Conservation (phyloP, 2,329 filamentous ascomycete species). For the Trichocomaceae sp. region DNA sequence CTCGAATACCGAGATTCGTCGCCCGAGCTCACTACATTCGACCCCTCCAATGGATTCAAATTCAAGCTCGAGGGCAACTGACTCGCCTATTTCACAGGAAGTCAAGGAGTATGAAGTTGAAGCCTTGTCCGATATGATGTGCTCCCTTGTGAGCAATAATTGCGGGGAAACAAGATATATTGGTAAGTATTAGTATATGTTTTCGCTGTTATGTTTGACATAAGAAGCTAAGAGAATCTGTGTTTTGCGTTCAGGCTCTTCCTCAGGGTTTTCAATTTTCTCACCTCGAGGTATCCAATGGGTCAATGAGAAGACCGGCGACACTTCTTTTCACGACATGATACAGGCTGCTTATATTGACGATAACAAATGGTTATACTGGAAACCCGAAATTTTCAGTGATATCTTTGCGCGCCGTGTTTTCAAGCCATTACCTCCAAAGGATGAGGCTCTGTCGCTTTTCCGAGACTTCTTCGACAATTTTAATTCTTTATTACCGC, state of each 20-base stretch:
- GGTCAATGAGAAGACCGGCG: slow-evolving; percentile 98
- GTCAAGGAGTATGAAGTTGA: slow-evolving; percentile 67
- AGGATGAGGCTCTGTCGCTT: slow-evolving; percentile 78
- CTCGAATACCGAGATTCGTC: slow-evolving; percentile 25
- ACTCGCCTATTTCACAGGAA: slow-evolving; percentile 49
- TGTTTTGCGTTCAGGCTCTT: slow-evolving; percentile 59
- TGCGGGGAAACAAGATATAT: slow-evolving; percentile 94
- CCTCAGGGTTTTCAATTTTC: slow-evolving; percentile 97
- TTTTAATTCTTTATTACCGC: slow-evolving; percentile 97
- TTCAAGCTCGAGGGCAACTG: slow-evolving; percentile 46
- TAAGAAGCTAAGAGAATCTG: background rate
- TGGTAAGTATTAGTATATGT: slow-evolving; percentile 49
- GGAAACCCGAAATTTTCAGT: slow-evolving; percentile 95
- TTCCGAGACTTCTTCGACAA: slow-evolving; percentile 95
- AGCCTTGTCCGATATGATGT: slow-evolving; percentile 96
- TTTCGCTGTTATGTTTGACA: slow-evolving; percentile 17
- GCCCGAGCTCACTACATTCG: slow-evolving; percentile 35
- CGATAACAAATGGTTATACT: slow-evolving; percentile 92
- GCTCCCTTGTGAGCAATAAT: slow-evolving; percentile 90
- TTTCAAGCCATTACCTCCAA: slow-evolving; percentile 75
- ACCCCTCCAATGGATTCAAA: slow-evolving; percentile 43
- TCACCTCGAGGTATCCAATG: slow-evolving; percentile 96
- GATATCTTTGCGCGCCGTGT: slow-evolving; percentile 83
- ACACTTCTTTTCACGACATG: slow-evolving; percentile 89
- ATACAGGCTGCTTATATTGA: slow-evolving; percentile 86